A percentile compares a stretch with the other conserved stretches of the same genome.
Conservation (phyloP, 2,329 filamentous ascomycete species). For the Nemania diffusa region DNA sequence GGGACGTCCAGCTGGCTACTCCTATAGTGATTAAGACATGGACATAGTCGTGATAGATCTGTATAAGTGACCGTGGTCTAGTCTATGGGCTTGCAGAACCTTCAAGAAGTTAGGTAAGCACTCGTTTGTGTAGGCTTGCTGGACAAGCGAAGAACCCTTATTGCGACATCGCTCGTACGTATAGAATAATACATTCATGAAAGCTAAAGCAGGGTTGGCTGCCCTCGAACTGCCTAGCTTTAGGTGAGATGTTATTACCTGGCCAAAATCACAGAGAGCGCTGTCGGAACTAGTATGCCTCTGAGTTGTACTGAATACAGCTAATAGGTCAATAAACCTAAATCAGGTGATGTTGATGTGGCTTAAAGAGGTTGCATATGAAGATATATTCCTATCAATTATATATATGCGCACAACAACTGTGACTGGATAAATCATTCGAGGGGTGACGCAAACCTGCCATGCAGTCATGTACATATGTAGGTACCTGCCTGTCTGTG, state of each 20-base stretch:
- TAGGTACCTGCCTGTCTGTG: background rate
- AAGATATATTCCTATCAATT: background rate
- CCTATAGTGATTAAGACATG: too few relatives aligned
- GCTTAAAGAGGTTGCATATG: constrained; percentile 31
- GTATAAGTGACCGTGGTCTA: too few relatives aligned
- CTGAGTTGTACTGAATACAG: background rate
- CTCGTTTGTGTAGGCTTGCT: too few relatives aligned
- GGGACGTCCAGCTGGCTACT: too few relatives aligned
- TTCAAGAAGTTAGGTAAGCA: too few relatives aligned
- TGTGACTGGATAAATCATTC: background rate
- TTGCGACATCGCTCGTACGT: too few relatives aligned
- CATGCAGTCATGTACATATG: too few relatives aligned
- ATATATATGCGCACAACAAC: background rate
- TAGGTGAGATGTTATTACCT: background rate
- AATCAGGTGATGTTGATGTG: constrained; percentile 1
- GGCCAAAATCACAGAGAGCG: background rate
- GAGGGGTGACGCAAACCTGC: background rate
- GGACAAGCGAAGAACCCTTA: too few relatives aligned
- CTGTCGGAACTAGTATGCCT: background rate
- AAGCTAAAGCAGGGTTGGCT: background rate
- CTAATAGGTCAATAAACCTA: background rate
- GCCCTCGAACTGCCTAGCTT: background rate
- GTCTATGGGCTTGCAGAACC: too few relatives aligned
- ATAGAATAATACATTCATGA: background rate
- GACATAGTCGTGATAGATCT: too few relatives aligned